phyloP scores from a whole-genome alignment of 345 rosid species.

The Cardamine occulta region DNA sequence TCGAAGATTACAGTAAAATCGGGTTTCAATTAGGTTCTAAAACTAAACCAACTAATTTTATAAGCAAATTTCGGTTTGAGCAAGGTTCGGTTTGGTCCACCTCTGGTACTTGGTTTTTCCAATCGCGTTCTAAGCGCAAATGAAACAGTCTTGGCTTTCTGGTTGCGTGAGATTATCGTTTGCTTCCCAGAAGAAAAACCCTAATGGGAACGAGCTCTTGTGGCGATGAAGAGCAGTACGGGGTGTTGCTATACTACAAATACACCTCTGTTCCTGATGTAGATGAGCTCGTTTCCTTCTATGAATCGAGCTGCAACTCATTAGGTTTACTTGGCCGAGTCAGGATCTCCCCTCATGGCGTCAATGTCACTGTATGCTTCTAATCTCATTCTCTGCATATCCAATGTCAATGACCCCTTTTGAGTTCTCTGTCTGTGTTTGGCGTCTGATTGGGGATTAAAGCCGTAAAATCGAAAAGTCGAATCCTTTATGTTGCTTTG shows the following conservation, averaged over 20 bases:
- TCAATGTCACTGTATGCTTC: slow-evolving; percentile 82
- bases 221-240: slow-evolving; percentile 48
- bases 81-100: neutral
- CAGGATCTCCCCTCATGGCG: slow-evolving; percentile 79
- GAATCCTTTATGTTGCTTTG: neutral
- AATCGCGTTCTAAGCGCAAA: slow-evolving; percentile 4
- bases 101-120: neutral
- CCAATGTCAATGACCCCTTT: neutral
- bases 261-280: slow-evolving; percentile 66
- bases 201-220: slow-evolving; percentile 41
- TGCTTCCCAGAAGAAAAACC: slow-evolving; percentile 24
- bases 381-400: slow-evolving; percentile 16
- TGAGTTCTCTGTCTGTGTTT: neutral
- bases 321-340: slow-evolving; percentile 84
- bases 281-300: slow-evolving; percentile 66
- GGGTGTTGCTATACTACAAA: slow-evolving; percentile 81
- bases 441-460: neutral
- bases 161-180: slow-evolving; percentile 11
- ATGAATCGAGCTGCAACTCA: slow-evolving; percentile 73
- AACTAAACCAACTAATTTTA: neutral
- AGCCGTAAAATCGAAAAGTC: neutral
- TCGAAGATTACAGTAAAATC: neutral
- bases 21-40: neutral
- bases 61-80: slow-evolving; percentile 10
- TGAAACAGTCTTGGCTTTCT: neutral